These are phyloP conservation scores for Taxawa tesnikishii DNA, from an alignment of 2,329 filamentous ascomycete genomes.

Conservation along the genomic window DNA sequence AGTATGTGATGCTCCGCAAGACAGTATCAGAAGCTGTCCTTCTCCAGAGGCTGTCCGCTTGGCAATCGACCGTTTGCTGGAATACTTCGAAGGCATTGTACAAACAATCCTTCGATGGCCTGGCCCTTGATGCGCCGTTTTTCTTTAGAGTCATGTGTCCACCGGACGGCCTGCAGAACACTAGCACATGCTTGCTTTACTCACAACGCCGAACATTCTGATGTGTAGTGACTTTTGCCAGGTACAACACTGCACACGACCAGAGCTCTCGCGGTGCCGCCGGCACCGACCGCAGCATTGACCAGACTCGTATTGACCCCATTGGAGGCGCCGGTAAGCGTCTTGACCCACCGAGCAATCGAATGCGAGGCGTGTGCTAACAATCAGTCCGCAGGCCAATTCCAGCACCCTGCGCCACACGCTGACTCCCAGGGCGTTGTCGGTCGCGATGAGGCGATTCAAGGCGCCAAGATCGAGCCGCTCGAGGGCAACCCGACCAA, in stretches of 20 bases:
- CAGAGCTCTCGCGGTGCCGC: slow-evolving; percentile 7
- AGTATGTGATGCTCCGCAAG: too few species aligned
- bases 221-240: too few species aligned
- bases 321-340: slow-evolving; percentile 11
- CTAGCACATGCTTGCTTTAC: too few species aligned
- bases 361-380: neutral
- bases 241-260: slow-evolving; percentile 9
- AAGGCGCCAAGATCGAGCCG: slow-evolving; percentile 14
- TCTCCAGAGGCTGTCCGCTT: too few species aligned
- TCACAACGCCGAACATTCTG: too few species aligned
- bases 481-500: slow-evolving; percentile 8
- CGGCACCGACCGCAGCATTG: slow-evolving; percentile 12
- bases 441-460: slow-evolving; percentile 14
- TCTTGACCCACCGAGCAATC: neutral
- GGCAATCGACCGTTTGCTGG: too few species aligned
- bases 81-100: too few species aligned
- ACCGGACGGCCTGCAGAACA: too few species aligned
- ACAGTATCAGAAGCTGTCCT: too few species aligned
- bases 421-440: slow-evolving; percentile 14
- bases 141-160: too few species aligned
- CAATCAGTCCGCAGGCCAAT: slow-evolving; percentile 7
- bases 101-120: too few species aligned
- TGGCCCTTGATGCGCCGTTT: too few species aligned
- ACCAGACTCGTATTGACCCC: slow-evolving; percentile 13
- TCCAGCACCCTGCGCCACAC: slow-evolving; percentile 13